These are phyloP conservation scores for Thermomucor indicae-seudaticae DNA, from an alignment of 371 early-diverging fungal species.

Conservation along the genomic window DNA sequence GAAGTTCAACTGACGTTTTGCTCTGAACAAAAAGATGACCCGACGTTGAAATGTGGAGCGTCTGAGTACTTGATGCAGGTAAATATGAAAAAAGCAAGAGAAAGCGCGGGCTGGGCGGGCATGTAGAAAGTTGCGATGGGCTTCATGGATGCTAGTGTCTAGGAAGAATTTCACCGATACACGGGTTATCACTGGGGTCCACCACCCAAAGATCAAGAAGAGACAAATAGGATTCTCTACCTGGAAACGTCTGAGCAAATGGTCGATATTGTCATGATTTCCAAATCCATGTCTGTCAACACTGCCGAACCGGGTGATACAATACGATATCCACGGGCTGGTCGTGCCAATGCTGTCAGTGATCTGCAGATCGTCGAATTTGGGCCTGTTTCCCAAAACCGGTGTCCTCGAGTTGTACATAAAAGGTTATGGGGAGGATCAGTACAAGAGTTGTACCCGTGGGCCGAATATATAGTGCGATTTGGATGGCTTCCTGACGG, in stretches of 20 bases:
- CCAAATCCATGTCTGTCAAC: slow-evolving; percentile 25
- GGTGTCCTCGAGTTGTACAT: slow-evolving; percentile 18
- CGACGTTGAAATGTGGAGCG: slow-evolving; percentile 52
- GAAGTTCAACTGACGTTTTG: slow-evolving; percentile 66
- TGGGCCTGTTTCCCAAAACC: slow-evolving; percentile 1
- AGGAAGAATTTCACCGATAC: slow-evolving; percentile 73
- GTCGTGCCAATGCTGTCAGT: slow-evolving; percentile 56
- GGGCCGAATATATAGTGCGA: slow-evolving; percentile 76
- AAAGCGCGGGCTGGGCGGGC: too few relatives aligned
- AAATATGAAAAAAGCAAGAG: neutral
- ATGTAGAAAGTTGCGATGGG: neutral
- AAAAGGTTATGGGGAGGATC: slow-evolving; percentile 43
- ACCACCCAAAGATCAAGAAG: neutral
- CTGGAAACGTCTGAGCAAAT: slow-evolving; percentile 59
- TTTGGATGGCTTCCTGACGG: slow-evolving; percentile 73
- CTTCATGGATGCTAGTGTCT: neutral
- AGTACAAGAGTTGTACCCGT: slow-evolving; percentile 55
- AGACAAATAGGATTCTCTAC: slow-evolving; percentile 61
- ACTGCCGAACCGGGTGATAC: neutral
- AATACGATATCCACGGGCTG: slow-evolving; percentile 62
- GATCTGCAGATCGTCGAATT: slow-evolving; percentile 62
- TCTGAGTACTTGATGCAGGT: slow-evolving; percentile 77
- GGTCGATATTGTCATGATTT: slow-evolving; percentile 55
- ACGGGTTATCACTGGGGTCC: slow-evolving; percentile 71
- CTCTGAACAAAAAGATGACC: slow-evolving; percentile 25